Evolutionary conservation across 164 flowering plant genomes (phyloP).

Genomic region (Nymphaea thermarum): DNA sequence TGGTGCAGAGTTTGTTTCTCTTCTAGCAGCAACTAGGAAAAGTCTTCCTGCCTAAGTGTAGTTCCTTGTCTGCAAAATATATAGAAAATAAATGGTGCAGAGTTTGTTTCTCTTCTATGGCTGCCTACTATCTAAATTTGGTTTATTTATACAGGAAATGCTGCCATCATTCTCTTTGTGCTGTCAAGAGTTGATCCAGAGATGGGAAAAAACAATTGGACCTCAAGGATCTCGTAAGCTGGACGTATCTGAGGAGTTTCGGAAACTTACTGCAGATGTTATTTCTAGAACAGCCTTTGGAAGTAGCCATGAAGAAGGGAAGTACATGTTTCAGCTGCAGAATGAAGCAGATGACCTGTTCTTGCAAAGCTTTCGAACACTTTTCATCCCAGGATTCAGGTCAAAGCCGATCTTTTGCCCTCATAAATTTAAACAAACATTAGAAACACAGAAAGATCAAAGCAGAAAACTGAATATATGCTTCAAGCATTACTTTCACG

Average conservation of each 20-base stretch:
- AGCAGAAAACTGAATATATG: not conserved
- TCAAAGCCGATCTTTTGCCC: not conserved
- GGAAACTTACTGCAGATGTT: constrained; percentile 21
- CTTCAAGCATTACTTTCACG: too few relatives aligned
- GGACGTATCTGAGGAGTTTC: constrained; percentile 25
- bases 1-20: too few relatives aligned
- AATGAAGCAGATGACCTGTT: constrained; percentile 17
- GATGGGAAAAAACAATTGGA: constrained; percentile 5
- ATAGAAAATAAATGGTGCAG: too few relatives aligned
- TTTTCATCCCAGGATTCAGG: constrained; percentile 36
- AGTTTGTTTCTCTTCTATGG: too few relatives aligned
- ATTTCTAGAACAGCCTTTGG: constrained; percentile 41
- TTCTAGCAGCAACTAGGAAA: too few relatives aligned
- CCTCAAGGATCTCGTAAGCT: not conserved
- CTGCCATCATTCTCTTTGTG: constrained; percentile 6
- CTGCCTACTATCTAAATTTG: too few relatives aligned
- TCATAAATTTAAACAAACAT: not conserved
- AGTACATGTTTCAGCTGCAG: constrained; percentile 25
- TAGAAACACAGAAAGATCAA: not conserved
- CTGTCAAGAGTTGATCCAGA: constrained; percentile 3
- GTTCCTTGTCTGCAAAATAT: too few relatives aligned
- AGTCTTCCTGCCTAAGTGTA: too few relatives aligned
- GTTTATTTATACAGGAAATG: constrained; percentile 2
- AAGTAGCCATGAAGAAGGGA: constrained; percentile 33
- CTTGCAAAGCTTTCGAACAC: constrained; percentile 5